Evolutionary conservation across 164 flowering plant species (phyloP).

Genomic region (Macadamia tetraphylla): DNA sequence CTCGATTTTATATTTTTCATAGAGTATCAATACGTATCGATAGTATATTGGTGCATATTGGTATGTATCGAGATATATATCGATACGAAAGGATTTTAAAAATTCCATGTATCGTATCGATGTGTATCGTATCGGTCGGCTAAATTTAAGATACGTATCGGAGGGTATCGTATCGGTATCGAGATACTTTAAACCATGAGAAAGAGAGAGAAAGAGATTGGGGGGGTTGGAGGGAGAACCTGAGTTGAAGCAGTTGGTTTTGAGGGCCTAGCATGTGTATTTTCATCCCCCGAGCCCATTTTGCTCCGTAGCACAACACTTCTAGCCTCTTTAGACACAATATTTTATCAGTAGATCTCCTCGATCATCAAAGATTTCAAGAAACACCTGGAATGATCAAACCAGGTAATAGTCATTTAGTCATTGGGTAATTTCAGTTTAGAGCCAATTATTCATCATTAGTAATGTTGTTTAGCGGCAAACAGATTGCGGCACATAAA

Average conservation of each 20-base stretch:
- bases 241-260: conserved; percentile 18
- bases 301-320: background rate
- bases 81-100: too few relatives aligned
- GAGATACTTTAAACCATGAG: too few relatives aligned
- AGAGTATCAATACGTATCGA: too few relatives aligned
- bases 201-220: conserved; percentile 1
- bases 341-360: conserved; percentile 1
- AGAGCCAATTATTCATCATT: background rate
- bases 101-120: too few relatives aligned
- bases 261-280: conserved; percentile 37
- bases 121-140: too few relatives aligned
- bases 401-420: background rate
- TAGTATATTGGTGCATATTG: too few relatives aligned
- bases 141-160: too few relatives aligned
- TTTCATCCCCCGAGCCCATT: conserved; percentile 55
- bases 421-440: background rate
- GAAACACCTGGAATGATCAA: conserved; percentile 2
- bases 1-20: too few relatives aligned
- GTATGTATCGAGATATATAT: too few relatives aligned
- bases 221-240: conserved; percentile 3
- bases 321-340: background rate
- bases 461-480: background rate
- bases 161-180: too few relatives aligned
- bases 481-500: background rate
- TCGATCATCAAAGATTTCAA: background rate